These are phyloP conservation scores for Ceratocystis albifundus DNA, from an alignment of 2,329 filamentous ascomycete species.

Conservation along the genomic window DNA sequence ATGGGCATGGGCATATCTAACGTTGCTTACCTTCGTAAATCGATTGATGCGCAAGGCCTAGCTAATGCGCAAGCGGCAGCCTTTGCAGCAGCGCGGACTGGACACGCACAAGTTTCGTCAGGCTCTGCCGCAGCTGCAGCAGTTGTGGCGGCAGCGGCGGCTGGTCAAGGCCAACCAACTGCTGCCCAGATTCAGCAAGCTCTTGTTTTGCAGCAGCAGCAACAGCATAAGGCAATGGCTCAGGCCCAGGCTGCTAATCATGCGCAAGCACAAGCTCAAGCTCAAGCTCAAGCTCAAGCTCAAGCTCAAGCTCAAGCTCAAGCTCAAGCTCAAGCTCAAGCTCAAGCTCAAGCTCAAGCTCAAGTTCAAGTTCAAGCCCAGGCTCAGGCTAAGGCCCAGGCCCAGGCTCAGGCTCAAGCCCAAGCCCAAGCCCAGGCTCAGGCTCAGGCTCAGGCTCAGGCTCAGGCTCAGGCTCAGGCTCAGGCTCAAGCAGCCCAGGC, in stretches of 20 bases:
- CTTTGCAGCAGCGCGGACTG: constrained; percentile 22
- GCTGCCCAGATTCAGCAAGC: constrained; percentile 23
- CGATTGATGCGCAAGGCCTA: constrained; percentile 27
- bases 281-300: constrained; percentile 26
- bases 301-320: neutral
- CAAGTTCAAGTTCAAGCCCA: constrained; percentile 25
- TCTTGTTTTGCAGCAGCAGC: constrained; percentile 24
- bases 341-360: constrained; percentile 23
- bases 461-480: constrained; percentile 26
- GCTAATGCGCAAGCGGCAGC: constrained; percentile 24
- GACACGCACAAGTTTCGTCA: constrained; percentile 24
- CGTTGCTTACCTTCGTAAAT: constrained; percentile 20
- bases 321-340: constrained; percentile 24
- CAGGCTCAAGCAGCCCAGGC: constrained; percentile 25
- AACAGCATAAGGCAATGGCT: constrained; percentile 23
- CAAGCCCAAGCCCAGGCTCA: constrained; percentile 26
- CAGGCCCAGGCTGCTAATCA: constrained; percentile 26
- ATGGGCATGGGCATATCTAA: constrained; percentile 25
- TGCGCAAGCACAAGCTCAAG: constrained; percentile 24
- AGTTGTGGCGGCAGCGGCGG: constrained; percentile 26
- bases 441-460: constrained; percentile 24
- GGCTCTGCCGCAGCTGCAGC: constrained; percentile 24
- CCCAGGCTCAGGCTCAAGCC: constrained; percentile 24
- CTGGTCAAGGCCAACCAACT: constrained; percentile 2
- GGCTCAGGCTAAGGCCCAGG: constrained; percentile 27